phyloP scores from a whole-genome alignment of 2,329 filamentous ascomycete genomes.

The Botrytis fragariae region DNA sequence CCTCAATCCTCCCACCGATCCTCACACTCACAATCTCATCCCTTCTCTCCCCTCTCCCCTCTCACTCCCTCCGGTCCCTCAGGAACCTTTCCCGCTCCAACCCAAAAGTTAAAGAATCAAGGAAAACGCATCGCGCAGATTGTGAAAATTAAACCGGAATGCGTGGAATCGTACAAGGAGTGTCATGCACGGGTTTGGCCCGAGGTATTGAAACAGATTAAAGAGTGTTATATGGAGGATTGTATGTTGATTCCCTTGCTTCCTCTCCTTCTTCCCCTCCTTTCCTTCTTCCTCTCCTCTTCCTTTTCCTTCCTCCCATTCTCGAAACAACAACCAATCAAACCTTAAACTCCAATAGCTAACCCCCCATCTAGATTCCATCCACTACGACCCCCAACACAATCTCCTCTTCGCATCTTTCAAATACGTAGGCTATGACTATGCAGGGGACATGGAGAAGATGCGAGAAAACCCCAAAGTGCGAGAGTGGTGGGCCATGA shows the following conservation, averaged over 20 bases:
- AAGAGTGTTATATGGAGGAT: conserved; percentile 70
- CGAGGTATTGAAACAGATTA: conserved; percentile 72
- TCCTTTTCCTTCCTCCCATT: too few relatives aligned
- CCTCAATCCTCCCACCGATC: conserved; percentile 4
- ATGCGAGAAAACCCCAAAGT: conserved; percentile 73
- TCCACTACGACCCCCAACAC: conserved; percentile 64
- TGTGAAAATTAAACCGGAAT: conserved; percentile 66
- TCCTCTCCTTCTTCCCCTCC: too few relatives aligned
- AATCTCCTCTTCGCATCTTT: conserved; percentile 71
- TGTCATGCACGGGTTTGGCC: conserved; percentile 75
- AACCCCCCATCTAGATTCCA: conserved; percentile 57
- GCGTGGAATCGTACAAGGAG: conserved; percentile 67
- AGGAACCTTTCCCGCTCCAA: conserved; percentile 20
- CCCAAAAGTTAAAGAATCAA: conserved; percentile 39
- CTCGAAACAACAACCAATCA: neutral
- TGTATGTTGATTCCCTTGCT: conserved; percentile 47
- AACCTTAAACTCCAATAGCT: neutral
- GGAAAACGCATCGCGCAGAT: conserved; percentile 67
- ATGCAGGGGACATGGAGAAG: conserved; percentile 69
- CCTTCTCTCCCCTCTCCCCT: conserved; percentile 26
- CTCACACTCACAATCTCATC: conserved; percentile 17
- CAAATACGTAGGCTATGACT: conserved; percentile 75
- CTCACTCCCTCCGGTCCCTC: conserved; percentile 20
- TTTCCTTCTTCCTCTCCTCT: neutral
- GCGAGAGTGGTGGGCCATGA: conserved; percentile 78